Conservation (phyloP, 495 filamentous ascomycete genomes). For the Hyaloscypha hepaticicola region DNA sequence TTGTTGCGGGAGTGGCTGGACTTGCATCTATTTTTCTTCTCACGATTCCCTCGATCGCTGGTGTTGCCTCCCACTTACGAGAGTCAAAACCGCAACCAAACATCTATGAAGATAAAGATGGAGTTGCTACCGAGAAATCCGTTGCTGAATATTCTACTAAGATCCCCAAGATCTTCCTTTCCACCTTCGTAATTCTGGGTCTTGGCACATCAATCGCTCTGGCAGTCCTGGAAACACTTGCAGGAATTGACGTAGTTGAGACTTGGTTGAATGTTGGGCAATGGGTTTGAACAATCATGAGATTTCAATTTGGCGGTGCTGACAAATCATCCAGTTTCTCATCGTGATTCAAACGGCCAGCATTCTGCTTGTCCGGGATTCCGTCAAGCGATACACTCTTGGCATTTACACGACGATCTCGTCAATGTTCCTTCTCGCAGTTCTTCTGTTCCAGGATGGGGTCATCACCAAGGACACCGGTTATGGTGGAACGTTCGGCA, state of each 20-base stretch:
- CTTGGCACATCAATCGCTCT: constrained; percentile 24
- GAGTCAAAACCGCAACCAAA: constrained; percentile 16
- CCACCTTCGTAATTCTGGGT: constrained; percentile 46
- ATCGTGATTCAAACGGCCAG: constrained; percentile 47
- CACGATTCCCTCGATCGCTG: constrained; percentile 18
- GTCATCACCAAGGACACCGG: constrained; percentile 28
- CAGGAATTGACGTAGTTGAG: constrained; percentile 19
- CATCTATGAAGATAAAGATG: constrained; percentile 65
- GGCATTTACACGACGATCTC: constrained; percentile 48
- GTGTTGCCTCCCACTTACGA: constrained; percentile 24
- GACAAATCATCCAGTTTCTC: constrained; percentile 28
- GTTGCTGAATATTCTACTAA: constrained; percentile 51
- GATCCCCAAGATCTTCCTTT: constrained; percentile 45
- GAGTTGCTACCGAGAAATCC: constrained; percentile 56
- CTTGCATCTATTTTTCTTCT: constrained; percentile 14
- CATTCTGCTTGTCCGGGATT: constrained; percentile 42
- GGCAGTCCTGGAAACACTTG: constrained; percentile 22
- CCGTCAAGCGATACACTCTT: constrained; percentile 46
- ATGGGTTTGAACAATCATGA: constrained; percentile 29
- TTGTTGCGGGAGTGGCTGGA: constrained; percentile 17
- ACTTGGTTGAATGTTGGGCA: constrained; percentile 28
- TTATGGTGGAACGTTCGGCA: not conserved
- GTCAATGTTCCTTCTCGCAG: constrained; percentile 37
- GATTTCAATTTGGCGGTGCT: constrained; percentile 3
- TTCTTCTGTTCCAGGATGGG: constrained; percentile 41